phyloP scores from a whole-genome alignment of 2,329 filamentous ascomycete species.

The Cercospora citrullina region DNA sequence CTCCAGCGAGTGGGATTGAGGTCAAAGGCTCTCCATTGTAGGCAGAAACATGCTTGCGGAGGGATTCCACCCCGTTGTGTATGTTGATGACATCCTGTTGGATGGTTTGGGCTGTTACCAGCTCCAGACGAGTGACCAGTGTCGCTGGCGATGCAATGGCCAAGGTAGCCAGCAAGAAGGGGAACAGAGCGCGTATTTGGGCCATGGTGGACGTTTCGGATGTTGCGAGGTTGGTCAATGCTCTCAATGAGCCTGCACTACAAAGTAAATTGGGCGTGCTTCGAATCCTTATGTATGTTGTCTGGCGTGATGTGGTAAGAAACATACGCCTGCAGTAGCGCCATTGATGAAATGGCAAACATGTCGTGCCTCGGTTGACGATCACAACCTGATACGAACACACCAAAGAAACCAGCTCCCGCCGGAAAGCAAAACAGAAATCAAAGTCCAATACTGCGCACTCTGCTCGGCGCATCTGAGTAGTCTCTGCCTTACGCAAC shows the following conservation, averaged over 20 bases:
- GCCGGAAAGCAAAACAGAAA: neutral
- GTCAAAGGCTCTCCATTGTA: constrained; percentile 19
- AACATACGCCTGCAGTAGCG: neutral
- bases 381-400: neutral
- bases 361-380: neutral
- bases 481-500: neutral
- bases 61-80: constrained; percentile 23
- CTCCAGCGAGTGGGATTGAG: constrained; percentile 19
- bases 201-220: neutral
- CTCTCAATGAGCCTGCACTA: neutral
- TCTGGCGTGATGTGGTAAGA: neutral
- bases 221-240: neutral
- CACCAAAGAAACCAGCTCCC: neutral
- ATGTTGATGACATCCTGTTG: constrained; percentile 29
- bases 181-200: neutral
- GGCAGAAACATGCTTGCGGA: constrained; percentile 20
- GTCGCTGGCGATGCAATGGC: constrained; percentile 13
- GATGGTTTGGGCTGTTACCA: constrained; percentile 26
- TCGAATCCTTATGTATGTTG: neutral
- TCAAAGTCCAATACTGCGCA: neutral
- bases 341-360: neutral
- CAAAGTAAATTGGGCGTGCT: neutral
- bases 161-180: constrained; percentile 4
- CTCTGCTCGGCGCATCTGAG: neutral
- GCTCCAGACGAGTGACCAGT: constrained; percentile 12